phyloP scores from a whole-genome alignment of 2,329 filamentous ascomycete species.

The Cercospora beticola region DNA sequence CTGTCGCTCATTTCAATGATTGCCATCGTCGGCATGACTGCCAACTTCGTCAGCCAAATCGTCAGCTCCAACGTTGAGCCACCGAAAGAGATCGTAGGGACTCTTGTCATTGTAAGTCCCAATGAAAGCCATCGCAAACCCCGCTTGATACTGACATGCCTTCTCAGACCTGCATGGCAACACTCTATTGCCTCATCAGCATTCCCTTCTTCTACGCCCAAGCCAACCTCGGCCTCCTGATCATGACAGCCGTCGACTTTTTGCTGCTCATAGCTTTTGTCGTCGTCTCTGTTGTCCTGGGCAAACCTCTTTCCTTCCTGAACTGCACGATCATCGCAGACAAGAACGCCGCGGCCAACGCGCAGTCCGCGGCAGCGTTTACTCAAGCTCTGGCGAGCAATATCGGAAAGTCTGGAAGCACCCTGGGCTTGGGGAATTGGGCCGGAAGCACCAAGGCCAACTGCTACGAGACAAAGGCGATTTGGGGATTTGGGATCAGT shows the following conservation, averaged over 20 bases:
- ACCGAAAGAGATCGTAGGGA: conserved; percentile 72
- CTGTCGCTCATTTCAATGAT: conserved; percentile 72
- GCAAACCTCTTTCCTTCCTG: conserved; percentile 76
- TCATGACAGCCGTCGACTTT: conserved; percentile 66
- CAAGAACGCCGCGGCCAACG: conserved; percentile 46
- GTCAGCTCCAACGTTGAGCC: conserved; percentile 63
- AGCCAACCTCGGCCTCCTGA: conserved; percentile 72
- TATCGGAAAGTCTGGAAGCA: conserved; percentile 52
- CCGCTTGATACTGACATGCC: not conserved
- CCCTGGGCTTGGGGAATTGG: conserved; percentile 54
- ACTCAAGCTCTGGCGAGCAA: conserved; percentile 54
- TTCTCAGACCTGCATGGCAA: conserved; percentile 69
- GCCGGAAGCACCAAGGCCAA: conserved; percentile 62
- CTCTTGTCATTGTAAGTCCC: conserved; percentile 70
- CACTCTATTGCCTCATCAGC: conserved; percentile 68
- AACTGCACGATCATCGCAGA: conserved; percentile 63
- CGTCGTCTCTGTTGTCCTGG: conserved; percentile 73
- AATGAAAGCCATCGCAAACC: not conserved
- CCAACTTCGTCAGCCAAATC: conserved; percentile 80
- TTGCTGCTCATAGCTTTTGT: conserved; percentile 73
- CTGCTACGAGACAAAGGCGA: conserved; percentile 80
- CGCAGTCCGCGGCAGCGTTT: conserved; percentile 54
- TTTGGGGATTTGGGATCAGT: conserved; percentile 82
- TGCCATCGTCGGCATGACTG: conserved; percentile 73
- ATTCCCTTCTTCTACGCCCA: conserved; percentile 81